phyloP scores from a whole-genome alignment of 768 basidiomycete genomes.

The Tulasnella sp. region DNA sequence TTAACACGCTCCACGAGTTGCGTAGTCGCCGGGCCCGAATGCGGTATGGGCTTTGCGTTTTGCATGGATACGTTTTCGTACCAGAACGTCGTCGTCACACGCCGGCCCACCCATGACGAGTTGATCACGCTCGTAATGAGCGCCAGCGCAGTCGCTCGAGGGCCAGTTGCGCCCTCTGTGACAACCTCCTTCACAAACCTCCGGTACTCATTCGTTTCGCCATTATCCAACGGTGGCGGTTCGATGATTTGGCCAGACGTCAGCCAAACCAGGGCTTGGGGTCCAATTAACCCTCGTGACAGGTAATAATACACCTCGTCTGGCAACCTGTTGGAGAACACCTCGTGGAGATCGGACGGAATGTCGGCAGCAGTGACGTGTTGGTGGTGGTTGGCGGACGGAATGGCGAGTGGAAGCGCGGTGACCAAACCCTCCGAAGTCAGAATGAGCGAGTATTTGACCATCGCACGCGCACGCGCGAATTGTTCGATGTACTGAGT shows the following conservation, averaged over 20 bases:
- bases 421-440: slow-evolving; percentile 71
- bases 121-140: slow-evolving; percentile 72
- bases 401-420: slow-evolving; percentile 64
- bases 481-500: slow-evolving; percentile 75
- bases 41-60: slow-evolving; percentile 32
- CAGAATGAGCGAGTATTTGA: slow-evolving; percentile 83
- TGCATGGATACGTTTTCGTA: slow-evolving; percentile 40
- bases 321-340: slow-evolving; percentile 87
- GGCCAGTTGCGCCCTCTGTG: slow-evolving; percentile 88
- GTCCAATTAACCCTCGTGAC: slow-evolving; percentile 78
- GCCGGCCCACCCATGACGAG: slow-evolving; percentile 65
- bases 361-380: slow-evolving; percentile 77
- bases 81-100: slow-evolving; percentile 65
- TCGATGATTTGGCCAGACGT: slow-evolving; percentile 66
- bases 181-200: slow-evolving; percentile 93
- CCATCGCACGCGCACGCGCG: slow-evolving; percentile 78
- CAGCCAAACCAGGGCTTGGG: slow-evolving; percentile 90
- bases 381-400: slow-evolving; percentile 39
- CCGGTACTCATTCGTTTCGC: slow-evolving; percentile 88
- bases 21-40: slow-evolving; percentile 65
- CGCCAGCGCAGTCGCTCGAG: slow-evolving; percentile 81
- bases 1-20: slow-evolving; percentile 79
- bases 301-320: slow-evolving; percentile 96
- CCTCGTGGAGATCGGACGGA: slow-evolving; percentile 81
- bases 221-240: slow-evolving; percentile 82